phyloP scores from a whole-genome alignment of 1,284 basidiomycete species.

The Microbotryum intermedium region DNA sequence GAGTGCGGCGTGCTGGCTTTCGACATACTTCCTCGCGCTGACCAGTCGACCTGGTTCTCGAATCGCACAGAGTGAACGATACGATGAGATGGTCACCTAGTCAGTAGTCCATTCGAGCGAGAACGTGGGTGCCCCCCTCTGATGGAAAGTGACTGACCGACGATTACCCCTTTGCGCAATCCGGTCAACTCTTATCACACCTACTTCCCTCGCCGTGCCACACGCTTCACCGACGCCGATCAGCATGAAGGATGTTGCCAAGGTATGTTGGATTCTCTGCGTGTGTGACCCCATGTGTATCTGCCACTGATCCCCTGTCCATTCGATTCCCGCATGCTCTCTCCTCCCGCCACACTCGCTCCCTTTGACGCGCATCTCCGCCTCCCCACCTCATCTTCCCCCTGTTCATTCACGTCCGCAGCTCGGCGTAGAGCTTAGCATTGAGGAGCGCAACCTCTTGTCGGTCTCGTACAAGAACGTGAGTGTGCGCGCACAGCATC shows the following conservation, averaged over 20 bases:
- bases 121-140: not conserved
- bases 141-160: not conserved
- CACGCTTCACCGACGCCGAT: not conserved
- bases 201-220: not conserved
- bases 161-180: not conserved
- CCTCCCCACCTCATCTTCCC: not conserved
- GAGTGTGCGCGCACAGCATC: constrained; percentile 21
- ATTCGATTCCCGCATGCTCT: not conserved
- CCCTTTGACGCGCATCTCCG: not conserved
- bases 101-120: constrained; percentile 2
- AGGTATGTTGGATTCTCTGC: not conserved
- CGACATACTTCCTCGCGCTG: not conserved
- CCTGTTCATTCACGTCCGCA: not conserved
- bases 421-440: constrained; percentile 66
- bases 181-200: constrained; percentile 9
- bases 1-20: not conserved
- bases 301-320: not conserved
- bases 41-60: not conserved
- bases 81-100: constrained; percentile 12
- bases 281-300: not conserved
- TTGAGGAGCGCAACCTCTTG: constrained; percentile 97
- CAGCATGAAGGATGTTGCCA: constrained; percentile 32
- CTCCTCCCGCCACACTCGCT: not conserved
- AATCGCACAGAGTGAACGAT: constrained; percentile 18
- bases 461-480: constrained; percentile 99